Base-by-base conservation (phyloP, 2,329 filamentous ascomycete genomes). In the Paraphoma sp. region DNA sequence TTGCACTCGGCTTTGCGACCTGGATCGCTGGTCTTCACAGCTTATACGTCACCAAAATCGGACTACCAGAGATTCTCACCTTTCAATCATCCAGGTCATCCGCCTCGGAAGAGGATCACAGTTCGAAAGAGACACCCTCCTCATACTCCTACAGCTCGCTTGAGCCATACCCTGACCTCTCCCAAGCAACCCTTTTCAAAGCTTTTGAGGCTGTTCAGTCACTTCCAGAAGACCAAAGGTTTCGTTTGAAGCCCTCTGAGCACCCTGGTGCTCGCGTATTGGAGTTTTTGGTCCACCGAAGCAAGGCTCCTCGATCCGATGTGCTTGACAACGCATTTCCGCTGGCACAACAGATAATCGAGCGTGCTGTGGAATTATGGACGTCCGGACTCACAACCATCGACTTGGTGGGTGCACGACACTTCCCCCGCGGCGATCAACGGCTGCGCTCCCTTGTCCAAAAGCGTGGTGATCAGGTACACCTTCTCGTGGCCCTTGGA, bases 11-110 rank as follows among this genome's bases (percentile, higher is more conserved):
- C 6, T 62, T 73, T 6, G 75, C 78, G 6, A 84, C 82, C 6
- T 84, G 83, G 83, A 81, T 74, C 9, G 77, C 80, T 9, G 82
- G 80, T 10, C 64, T 84, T 28, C 70, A 83, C 7, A 79, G 80
- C 7, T 28, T 47, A 68, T 83, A 17, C 60, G 82, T 16, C 76
- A 78, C 0, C 57, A 82, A 9, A 73, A 74, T 54, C 76, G 72
- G 48, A 4, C 17, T 41, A 14, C 48, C 48, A n/a, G 10, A 11
- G 10, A 38, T 48, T 28, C 38, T 42, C 38, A 10, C 0, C 64
- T 84, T 16, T 76, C 0, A 10, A n/a, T 16, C 33, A 36, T 10
- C 33, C 14, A 10, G 14, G 33, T 36, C 33, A 10, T 36, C 14
- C 14, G 33, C 33, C 33, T 36, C 33, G 14, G 33, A 36, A 10